A percentile compares a stretch with the other conserved stretches of the same genome.
phyloP scores from a whole-genome alignment of 1,284 basidiomycete species.

The Malassezia caprae region DNA sequence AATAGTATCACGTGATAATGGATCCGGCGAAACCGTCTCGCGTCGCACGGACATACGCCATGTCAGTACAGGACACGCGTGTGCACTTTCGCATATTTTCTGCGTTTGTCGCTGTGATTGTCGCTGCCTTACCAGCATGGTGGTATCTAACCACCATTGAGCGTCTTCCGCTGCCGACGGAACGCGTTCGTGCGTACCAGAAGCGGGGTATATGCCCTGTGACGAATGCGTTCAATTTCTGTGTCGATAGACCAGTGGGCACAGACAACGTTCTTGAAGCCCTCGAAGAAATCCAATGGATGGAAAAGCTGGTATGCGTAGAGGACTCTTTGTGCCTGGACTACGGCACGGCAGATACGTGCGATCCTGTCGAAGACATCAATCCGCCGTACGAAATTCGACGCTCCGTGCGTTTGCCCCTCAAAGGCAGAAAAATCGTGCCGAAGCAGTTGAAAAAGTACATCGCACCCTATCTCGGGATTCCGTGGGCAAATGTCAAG shows the following conservation, averaged over 20 bases:
- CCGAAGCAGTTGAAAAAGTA: neutral
- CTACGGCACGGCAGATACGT: neutral
- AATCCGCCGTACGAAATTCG: neutral
- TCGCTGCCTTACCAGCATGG: slow-evolving; percentile 32
- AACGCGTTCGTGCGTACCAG: slow-evolving; percentile 18
- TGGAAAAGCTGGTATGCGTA: neutral
- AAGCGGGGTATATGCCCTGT: slow-evolving; percentile 19
- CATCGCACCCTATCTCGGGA: neutral
- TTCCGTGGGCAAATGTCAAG: neutral
- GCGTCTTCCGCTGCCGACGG: slow-evolving; percentile 28
- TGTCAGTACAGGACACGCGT: slow-evolving; percentile 6
- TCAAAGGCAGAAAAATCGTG: neutral
- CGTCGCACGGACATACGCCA: neutral
- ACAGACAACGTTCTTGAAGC: neutral
- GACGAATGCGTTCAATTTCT: neutral
- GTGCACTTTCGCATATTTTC: neutral
- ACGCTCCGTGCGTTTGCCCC: neutral
- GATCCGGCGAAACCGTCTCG: neutral
- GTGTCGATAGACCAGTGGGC: neutral
- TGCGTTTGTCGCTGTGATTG: slow-evolving; percentile 10
- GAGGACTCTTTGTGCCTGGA: neutral
- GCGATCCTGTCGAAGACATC: neutral
- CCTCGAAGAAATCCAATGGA: neutral
- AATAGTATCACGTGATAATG: neutral
- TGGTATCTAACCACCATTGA: slow-evolving; percentile 31